phyloP scores from a whole-genome alignment of 495 filamentous ascomycete species.

The Mytilinidion resinicola region DNA sequence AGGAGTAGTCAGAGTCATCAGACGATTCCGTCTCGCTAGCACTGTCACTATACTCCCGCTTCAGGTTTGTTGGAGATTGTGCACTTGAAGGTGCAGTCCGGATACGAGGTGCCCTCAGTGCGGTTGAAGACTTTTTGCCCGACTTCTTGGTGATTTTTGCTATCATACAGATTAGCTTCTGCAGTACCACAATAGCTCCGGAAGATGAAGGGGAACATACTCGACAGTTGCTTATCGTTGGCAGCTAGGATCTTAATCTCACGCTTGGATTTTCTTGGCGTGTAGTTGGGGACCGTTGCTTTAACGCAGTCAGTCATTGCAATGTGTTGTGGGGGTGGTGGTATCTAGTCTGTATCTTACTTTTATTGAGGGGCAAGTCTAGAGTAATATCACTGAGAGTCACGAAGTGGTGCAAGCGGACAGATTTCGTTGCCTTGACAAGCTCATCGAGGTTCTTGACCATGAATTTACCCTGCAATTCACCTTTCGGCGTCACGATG shows the following conservation, averaged over 20 bases:
- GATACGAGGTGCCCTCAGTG: neutral
- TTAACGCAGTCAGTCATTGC: conserved; percentile 25
- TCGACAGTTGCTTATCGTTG: conserved; percentile 28
- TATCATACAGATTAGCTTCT: neutral
- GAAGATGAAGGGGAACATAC: conserved; percentile 3
- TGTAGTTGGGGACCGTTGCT: conserved; percentile 38
- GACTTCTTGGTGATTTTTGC: conserved; percentile 18
- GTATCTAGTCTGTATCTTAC: conserved; percentile 14
- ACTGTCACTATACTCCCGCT: conserved; percentile 34
- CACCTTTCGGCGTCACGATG: conserved; percentile 31
- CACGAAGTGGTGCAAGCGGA: conserved; percentile 37
- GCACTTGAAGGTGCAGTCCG: conserved; percentile 1
- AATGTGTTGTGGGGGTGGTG: conserved; percentile 6
- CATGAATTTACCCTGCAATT: conserved; percentile 32
- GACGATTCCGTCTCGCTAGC: conserved; percentile 33
- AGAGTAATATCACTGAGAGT: conserved; percentile 33
- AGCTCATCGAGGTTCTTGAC: conserved; percentile 37
- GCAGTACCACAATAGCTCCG: neutral
- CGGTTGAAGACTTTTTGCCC: conserved; percentile 14
- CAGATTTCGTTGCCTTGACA: conserved; percentile 37
- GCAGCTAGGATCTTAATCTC: conserved; percentile 37
- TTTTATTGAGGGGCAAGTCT: conserved; percentile 24
- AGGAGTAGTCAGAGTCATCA: conserved; percentile 48
- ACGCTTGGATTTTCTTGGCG: conserved; percentile 40
- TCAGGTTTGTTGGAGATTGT: conserved; percentile 4